Evolutionary conservation across 768 basidiomycete species (phyloP).

Genomic region (Kwoniella botswanensis): DNA sequence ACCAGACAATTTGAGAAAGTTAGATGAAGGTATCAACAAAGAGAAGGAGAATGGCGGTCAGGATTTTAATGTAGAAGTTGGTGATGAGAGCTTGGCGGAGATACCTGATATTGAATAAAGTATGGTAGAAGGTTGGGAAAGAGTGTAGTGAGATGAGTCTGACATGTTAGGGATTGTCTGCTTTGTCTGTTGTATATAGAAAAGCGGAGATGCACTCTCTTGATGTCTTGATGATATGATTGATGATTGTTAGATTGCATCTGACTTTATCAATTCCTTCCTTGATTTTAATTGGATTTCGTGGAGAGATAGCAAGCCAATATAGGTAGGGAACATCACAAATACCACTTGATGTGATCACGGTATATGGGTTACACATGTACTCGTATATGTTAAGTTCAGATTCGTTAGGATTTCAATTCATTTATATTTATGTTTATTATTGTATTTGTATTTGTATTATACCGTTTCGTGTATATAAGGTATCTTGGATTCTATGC

Average conservation of each 20-base stretch:
- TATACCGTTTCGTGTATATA: conserved; percentile 6
- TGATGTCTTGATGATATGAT: too few species aligned
- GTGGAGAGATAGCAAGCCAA: too few species aligned
- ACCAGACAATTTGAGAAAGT: not conserved
- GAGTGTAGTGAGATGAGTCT: not conserved
- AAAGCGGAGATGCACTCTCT: not conserved
- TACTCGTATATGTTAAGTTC: too few species aligned
- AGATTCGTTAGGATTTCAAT: not conserved
- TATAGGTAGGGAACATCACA: too few species aligned
- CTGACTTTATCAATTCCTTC: too few species aligned
- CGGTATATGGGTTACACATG: too few species aligned
- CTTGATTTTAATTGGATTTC: too few species aligned
- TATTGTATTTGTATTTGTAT: not conserved
- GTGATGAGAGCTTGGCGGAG: conserved; percentile 21
- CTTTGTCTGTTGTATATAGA: not conserved
- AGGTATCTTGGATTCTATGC: not conserved
- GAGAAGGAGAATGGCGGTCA: not conserved
- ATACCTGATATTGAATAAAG: conserved; percentile 24
- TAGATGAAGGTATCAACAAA: not conserved
- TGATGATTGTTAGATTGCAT: too few species aligned
- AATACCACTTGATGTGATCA: too few species aligned
- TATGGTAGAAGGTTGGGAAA: not conserved
- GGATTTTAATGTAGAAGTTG: not conserved
- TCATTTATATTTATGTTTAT: not conserved
- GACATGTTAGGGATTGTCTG: not conserved